Percentiles rank a stretch among this genome's conserved stretches.
phyloP scores from a whole-genome alignment of 2,329 filamentous ascomycete genomes.

The Aspergillus proliferans region DNA sequence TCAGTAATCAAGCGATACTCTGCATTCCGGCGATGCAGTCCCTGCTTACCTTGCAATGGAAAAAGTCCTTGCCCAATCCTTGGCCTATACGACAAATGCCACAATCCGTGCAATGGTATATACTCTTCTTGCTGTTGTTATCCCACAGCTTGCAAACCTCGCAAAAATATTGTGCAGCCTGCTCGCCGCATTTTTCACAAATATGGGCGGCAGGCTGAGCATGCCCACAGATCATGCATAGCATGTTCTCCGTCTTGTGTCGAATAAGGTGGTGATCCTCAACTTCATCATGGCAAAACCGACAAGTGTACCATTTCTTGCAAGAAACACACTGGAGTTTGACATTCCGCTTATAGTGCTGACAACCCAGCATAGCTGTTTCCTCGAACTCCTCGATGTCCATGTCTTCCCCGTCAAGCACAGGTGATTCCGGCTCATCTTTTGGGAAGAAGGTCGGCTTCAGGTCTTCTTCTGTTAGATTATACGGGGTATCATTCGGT shows the following conservation, averaged over 20 bases:
- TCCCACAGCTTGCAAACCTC: constrained; percentile 95
- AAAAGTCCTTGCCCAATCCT: constrained; percentile 92
- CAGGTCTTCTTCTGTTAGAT: constrained; percentile 51
- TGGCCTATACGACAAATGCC: constrained; percentile 89
- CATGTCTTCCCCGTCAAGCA: constrained; percentile 33
- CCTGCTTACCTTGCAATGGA: constrained; percentile 80
- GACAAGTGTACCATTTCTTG: constrained; percentile 87
- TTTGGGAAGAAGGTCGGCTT: constrained; percentile 60
- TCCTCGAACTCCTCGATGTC: constrained; percentile 45
- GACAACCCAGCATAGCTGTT: constrained; percentile 62
- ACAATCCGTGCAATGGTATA: constrained; percentile 94
- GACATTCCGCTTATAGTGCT: constrained; percentile 91
- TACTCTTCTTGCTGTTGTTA: constrained; percentile 79
- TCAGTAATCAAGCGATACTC: not conserved
- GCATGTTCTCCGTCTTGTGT: constrained; percentile 84
- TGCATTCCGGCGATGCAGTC: not conserved
- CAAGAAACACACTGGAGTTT: constrained; percentile 92
- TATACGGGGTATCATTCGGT: constrained; percentile 27
- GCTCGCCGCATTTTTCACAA: constrained; percentile 69
- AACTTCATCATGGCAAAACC: constrained; percentile 81
- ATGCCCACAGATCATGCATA: constrained; percentile 90
- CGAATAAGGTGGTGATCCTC: constrained; percentile 76
- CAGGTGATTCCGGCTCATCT: constrained; percentile 21
- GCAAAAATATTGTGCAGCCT: constrained; percentile 86
- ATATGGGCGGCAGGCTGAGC: constrained; percentile 74